Base-by-base conservation (phyloP, 2,329 filamentous ascomycete species). In the Aspergillus uvarum region DNA sequence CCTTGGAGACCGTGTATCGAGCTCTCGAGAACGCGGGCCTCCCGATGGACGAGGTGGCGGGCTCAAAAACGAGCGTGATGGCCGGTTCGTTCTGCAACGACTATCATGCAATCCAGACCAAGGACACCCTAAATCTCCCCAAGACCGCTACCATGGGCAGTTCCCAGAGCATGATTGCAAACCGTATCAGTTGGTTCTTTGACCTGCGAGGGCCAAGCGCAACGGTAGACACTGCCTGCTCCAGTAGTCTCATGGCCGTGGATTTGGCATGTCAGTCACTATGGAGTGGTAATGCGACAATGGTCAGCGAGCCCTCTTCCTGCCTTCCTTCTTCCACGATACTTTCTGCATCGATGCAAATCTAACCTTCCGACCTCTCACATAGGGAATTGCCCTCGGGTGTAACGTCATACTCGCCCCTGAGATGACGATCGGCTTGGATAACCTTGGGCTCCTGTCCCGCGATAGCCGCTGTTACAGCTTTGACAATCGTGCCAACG, bases 401-500 rank as follows among this genome's bases (percentile, higher is more conserved):
- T 50, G 60, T 16, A 66, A 68, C 38, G 24, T 56, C 3, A 65
- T 65, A 4, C n/a, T 68, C 54, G 53, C 64, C 2, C 47, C 48
- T 11, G 62, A 63, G n/a, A 59, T 56, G 22, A 60, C 57, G 11
- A 51, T 67, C 11, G 50, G 47, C 12, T 47, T 63, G 29, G 54
- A 58, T 14, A 63, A 63, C 11, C 16, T 62, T 3, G 58, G 59
- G 1, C 19, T 67, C 5, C 35, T 65, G 2, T 64, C 61, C 1
- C 54, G 26, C 2, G 61, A 64, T 22, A 54, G 63, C 16, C 59
- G 50, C 6, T 65, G 44, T n/a, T 59, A 55, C 31, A 63, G 57
- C n/a, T 66, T 65, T 63, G 77, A 79, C 64, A 67, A 59, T 1
- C 65, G 63, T 0, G 82, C 77, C 0, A 70, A 82, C 61, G 82